Base-by-base conservation (phyloP, 495 filamentous ascomycete species). In the Trichocladium uniseriatum region DNA sequence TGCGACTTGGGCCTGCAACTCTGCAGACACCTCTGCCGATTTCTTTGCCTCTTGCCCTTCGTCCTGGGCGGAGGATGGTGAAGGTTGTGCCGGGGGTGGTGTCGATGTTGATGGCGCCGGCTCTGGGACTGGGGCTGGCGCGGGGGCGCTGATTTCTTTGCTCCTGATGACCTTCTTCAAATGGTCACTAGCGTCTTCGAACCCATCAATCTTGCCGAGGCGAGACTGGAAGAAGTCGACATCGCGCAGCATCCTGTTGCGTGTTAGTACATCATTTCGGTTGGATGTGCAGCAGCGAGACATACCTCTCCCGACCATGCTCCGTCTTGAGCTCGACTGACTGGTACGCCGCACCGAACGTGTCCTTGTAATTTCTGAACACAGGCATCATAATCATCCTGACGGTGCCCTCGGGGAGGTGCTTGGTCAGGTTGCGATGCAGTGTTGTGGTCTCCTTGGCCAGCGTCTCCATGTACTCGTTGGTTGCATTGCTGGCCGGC, bases 301-400 rank as follows among this genome's bases (percentile, higher is more conserved):
- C 79, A 62, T 71, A 95, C 91, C 86, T 82, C 46, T 77, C 75
- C 57, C 82, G 83, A 11, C 80, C 88, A 31, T 66, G 65, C 49
- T 84, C 82, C 16, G 78, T 86, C 58, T 69, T 77, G 18, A 91
- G 71, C 15, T 69, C 69, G 28, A 84, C 77, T 42, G 81, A 82
- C 37, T 78, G 66, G 58, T 89, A 87, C 15, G 87, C 83, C 47
- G 79, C 81, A 4, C 81, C 82, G 71, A 90, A 82, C 51, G 92
- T 88, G 49, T 84, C 84, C 53, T 81, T 81, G 62, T 96, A 98
- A 63, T 79, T 89, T 43, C 74, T 77, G 57, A 95, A 95, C 0
- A 98, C 89, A 7, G 89, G 86, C 6, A 75, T 71, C 88, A 97
- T 95, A 61, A 98, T 96, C 70, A 88, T 79, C 36, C 70, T 65